Base-by-base conservation (phyloP, 768 basidiomycete genomes). In the Mycena venus region DNA sequence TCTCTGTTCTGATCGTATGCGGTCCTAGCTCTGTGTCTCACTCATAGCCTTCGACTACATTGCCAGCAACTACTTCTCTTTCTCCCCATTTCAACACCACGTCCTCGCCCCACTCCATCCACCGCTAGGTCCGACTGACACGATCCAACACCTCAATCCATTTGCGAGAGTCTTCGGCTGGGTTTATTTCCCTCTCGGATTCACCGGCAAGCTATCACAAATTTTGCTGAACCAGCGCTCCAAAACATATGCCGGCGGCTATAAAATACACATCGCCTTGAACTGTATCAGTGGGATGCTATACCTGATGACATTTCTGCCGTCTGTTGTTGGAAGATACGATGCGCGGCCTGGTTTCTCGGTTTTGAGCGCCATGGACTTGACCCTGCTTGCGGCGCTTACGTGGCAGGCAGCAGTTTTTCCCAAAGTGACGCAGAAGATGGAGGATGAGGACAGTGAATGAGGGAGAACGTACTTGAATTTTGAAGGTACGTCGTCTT, bases 401-500 rank as follows among this genome's bases (percentile, higher is more conserved):
- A 25, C 53, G 19, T 77, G 66, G 61, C 73, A 77, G 49, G 76
- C 73, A 19, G 23, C 25, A 15, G 60, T 40, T 0, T 36, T 77
- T 10, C 73, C 76, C 44, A 77, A 64, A 17, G 70, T 55, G 60
- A 36, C 32, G n/a, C 65, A 74, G 34, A 61, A 58, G 38, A 21
- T n/a, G 32, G 65, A 72, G n/a, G 76, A 77, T 51, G 73, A 70
- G 32, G 70, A 77, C 47, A 64, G 11, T 65, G 68, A 71, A 70
- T 73, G 49, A 72, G 53, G 25, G 29, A 51, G n/a, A n/a, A n/a
- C n/a, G n/a, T n/a, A n/a, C n/a, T n/a, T n/a, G n/a, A n/a, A n/a
- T n/a, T n/a, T n/a, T n/a, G n/a, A n/a, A n/a, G n/a, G n/a, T n/a
- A n/a, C n/a, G n/a, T n/a, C n/a, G n/a, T n/a, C n/a, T n/a, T n/a